Evolutionary conservation across 139 green algal genomes (phyloP).

Genomic region (Coelastrella sp.): DNA sequence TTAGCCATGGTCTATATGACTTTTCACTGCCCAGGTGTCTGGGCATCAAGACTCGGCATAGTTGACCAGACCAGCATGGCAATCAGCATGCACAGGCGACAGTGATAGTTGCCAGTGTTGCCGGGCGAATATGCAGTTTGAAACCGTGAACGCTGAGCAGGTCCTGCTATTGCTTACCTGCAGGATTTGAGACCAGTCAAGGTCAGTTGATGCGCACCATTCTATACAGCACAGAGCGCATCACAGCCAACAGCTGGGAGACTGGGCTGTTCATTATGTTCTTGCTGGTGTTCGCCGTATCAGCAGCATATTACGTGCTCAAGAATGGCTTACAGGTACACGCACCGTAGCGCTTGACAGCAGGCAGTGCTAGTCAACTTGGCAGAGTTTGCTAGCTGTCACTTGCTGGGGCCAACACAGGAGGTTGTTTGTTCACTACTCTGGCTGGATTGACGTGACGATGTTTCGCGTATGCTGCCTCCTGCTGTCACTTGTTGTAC

Average conservation of each 20-base stretch:
- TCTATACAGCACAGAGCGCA: slow-evolving; percentile 93
- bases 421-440: too few species aligned
- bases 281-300: slow-evolving; percentile 96
- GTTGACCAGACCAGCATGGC: too few species aligned
- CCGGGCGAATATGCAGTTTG: not conserved
- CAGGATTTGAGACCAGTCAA: slow-evolving; percentile 96
- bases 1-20: too few species aligned
- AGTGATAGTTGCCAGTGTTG: too few species aligned
- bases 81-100: too few species aligned
- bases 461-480: too few species aligned
- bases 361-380: not conserved
- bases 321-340: slow-evolving; percentile 78
- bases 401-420: not conserved
- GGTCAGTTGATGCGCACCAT: slow-evolving; percentile 98
- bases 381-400: not conserved
- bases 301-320: slow-evolving; percentile 91
- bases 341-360: not conserved
- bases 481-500: too few species aligned
- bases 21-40: too few species aligned
- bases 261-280: slow-evolving; percentile 98
- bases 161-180: not conserved
- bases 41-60: too few species aligned
- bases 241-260: slow-evolving; percentile 96
- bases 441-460: too few species aligned
- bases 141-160: not conserved